Percentiles rank a stretch among this genome's conserved stretches.
These are phyloP conservation scores for Candida berthetii DNA, from an alignment of 805 yeast genomes.

Conservation along the genomic window DNA sequence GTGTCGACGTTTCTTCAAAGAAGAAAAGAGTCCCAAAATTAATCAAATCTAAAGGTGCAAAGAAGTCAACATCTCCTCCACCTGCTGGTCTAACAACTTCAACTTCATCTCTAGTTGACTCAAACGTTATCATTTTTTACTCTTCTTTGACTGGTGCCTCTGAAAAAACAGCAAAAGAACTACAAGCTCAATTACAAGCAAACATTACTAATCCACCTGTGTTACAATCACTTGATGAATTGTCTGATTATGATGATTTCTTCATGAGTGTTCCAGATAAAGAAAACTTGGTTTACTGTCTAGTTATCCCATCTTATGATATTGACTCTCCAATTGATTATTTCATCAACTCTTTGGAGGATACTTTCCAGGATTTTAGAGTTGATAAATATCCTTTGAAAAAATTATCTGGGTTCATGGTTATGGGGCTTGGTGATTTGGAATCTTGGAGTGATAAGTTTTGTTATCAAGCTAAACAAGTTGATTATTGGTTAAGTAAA, in stretches of 20 bases:
- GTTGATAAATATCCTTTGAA: conserved; percentile 76
- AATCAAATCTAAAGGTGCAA: conserved; percentile 31
- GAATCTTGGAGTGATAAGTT: conserved; percentile 82
- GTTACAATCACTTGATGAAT: conserved; percentile 67
- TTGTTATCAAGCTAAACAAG: conserved; percentile 76
- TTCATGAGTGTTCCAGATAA: conserved; percentile 57
- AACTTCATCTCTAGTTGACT: conserved; percentile 34
- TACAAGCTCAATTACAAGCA: conserved; percentile 24
- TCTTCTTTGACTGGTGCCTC: conserved; percentile 85
- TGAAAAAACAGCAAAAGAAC: conserved; percentile 54
- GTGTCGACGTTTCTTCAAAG: conserved; percentile 5
- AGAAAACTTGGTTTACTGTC: conserved; percentile 50
- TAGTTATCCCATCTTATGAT: conserved; percentile 86
- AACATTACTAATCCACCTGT: conserved; percentile 37
- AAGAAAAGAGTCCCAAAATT: conserved; percentile 34
- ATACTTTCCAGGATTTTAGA: conserved; percentile 79
- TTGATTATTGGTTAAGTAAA: conserved; percentile 72
- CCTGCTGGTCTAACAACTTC: conserved; percentile 33
- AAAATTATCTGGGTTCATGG: conserved; percentile 70
- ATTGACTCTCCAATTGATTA: conserved; percentile 90
- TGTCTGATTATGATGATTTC: conserved; percentile 79
- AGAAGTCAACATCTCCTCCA: conserved; percentile 7
- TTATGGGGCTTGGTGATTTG: conserved; percentile 81
- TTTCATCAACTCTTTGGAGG: conserved; percentile 73
- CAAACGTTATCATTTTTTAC: conserved; percentile 66